phyloP scores from a whole-genome alignment of 2,329 filamentous ascomycete genomes.

The Nemania sp. region DNA sequence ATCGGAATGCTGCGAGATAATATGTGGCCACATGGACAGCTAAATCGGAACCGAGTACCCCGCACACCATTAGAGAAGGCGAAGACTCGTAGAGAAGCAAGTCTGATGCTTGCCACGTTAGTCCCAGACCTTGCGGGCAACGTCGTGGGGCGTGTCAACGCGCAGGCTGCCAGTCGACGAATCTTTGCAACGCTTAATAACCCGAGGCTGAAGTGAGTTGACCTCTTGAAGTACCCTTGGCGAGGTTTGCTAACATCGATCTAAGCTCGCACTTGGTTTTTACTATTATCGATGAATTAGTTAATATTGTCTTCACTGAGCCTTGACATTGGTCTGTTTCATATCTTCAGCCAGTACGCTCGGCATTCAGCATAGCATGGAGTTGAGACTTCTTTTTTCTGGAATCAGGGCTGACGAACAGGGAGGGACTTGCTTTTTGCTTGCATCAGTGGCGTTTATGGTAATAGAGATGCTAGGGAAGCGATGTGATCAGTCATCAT shows the following conservation, averaged over 20 bases:
- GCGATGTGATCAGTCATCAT: slow-evolving; percentile 20
- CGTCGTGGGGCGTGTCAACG: slow-evolving; percentile 93
- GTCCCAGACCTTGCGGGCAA: slow-evolving; percentile 91
- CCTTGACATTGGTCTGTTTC: slow-evolving; percentile 36
- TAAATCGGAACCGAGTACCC: slow-evolving; percentile 62
- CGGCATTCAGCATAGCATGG: slow-evolving; percentile 39
- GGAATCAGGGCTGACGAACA: slow-evolving; percentile 16
- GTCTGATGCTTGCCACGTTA: slow-evolving; percentile 87
- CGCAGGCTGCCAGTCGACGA: slow-evolving; percentile 87
- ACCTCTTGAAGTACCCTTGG: slow-evolving; percentile 11
- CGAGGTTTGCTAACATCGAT: slow-evolving; percentile 41
- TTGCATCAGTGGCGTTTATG: slow-evolving; percentile 39
- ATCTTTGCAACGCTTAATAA: slow-evolving; percentile 95
- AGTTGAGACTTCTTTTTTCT: slow-evolving; percentile 18
- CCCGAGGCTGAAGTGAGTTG: slow-evolving; percentile 82
- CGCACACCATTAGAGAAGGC: slow-evolving; percentile 80
- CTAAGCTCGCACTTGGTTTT: slow-evolving; percentile 76
- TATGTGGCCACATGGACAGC: slow-evolving; percentile 82
- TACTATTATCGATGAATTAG: slow-evolving; percentile 77
- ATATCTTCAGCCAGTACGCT: slow-evolving; percentile 1
- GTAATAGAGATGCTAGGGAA: slow-evolving; percentile 21
- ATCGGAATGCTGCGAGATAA: slow-evolving; percentile 77
- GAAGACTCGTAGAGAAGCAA: slow-evolving; percentile 86
- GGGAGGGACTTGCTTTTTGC: not conserved
- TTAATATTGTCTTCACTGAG: slow-evolving; percentile 72